Conservation (phyloP, 257 asterid species). For the Paulownia fortunei region DNA sequence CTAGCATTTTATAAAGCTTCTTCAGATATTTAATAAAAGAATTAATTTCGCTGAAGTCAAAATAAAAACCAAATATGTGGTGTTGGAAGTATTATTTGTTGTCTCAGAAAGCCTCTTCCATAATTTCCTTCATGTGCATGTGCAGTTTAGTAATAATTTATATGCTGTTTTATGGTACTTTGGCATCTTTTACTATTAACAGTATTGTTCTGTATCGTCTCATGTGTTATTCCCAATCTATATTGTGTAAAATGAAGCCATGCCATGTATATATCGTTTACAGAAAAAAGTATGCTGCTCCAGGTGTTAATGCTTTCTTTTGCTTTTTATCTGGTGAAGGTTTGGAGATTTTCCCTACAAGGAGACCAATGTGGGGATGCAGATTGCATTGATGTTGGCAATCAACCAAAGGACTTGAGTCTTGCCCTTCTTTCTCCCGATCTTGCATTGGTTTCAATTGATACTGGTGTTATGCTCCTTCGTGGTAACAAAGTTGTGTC, state of each 20-base stretch:
- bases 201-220: no score
- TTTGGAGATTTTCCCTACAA: constrained; percentile 83
- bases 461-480: constrained; percentile 76
- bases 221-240: no score
- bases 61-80: background rate
- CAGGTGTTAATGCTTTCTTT: constrained; percentile 32
- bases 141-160: background rate
- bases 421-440: constrained; percentile 81
- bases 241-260: background rate
- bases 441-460: constrained; percentile 72
- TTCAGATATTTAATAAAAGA: background rate
- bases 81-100: background rate
- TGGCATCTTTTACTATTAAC: no score
- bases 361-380: constrained; percentile 83
- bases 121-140: background rate
- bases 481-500: constrained; percentile 68
- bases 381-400: constrained; percentile 71
- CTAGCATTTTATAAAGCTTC: background rate
- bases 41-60: no score
- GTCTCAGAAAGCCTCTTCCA: background rate
- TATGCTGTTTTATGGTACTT: no score
- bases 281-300: background rate
- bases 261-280: background rate
- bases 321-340: constrained; percentile 43
- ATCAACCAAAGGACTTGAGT: constrained; percentile 88